A percentile compares a stretch with the other conserved stretches of the same genome.
Conservation (phyloP, 2,329 filamentous ascomycete genomes). For the Cladosporium sp. region DNA sequence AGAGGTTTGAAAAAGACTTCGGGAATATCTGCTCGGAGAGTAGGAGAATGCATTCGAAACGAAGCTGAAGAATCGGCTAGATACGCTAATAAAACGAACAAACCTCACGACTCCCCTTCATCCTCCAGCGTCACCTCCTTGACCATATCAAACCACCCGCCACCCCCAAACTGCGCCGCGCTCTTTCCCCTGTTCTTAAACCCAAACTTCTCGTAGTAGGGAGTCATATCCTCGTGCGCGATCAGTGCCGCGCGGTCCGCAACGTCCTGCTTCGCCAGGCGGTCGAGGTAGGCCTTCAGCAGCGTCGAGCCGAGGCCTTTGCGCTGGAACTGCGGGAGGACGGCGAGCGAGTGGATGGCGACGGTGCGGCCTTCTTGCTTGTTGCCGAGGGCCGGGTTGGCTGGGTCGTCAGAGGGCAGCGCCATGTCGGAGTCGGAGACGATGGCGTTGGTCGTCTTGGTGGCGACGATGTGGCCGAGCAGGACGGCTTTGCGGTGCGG, state of each 20-base stretch:
- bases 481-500: slow-evolving; percentile 57
- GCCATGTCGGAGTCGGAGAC: slow-evolving; percentile 75
- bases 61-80: not conserved
- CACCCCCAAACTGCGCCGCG: slow-evolving; percentile 65
- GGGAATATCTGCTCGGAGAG: too few species aligned
- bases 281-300: slow-evolving; percentile 69
- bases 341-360: slow-evolving; percentile 74
- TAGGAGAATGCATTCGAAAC: too few species aligned
- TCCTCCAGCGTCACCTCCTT: slow-evolving; percentile 19
- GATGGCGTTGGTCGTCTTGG: slow-evolving; percentile 56
- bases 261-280: slow-evolving; percentile 63
- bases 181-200: slow-evolving; percentile 66
- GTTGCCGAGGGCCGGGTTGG: slow-evolving; percentile 56
- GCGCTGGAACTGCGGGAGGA: slow-evolving; percentile 67
- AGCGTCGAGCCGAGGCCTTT: slow-evolving; percentile 68
- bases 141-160: slow-evolving; percentile 79
- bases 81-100: not conserved
- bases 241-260: slow-evolving; percentile 70
- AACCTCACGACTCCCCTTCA: not conserved
- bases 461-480: slow-evolving; percentile 71
- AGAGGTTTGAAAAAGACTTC: too few species aligned
- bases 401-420: slow-evolving; percentile 45
- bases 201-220: slow-evolving; percentile 70
- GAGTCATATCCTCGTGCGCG: slow-evolving; percentile 65
- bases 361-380: slow-evolving; percentile 67